A percentile compares a stretch with the other conserved stretches of the same genome.
phyloP scores from a whole-genome alignment of 208 protist species.

The Crithidia brevicula region DNA sequence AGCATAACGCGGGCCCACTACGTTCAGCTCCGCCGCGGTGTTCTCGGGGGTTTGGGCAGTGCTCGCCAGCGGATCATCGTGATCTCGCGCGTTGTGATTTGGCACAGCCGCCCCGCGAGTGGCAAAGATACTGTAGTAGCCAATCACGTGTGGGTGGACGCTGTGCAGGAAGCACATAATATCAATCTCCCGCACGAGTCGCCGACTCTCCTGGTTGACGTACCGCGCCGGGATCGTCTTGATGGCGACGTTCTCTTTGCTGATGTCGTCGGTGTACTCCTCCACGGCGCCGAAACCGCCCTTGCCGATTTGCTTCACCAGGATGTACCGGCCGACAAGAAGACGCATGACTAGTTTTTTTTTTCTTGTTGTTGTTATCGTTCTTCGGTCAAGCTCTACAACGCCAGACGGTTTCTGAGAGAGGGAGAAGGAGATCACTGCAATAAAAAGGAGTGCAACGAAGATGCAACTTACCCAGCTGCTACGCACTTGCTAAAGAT shows the following conservation, averaged over 20 bases:
- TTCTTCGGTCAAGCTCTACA: too few relatives aligned
- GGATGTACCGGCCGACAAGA: slow-evolving; percentile 79
- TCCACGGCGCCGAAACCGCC: slow-evolving; percentile 98
- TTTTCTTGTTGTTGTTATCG: background rate
- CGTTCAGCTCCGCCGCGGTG: slow-evolving; percentile 44
- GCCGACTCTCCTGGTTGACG: slow-evolving; percentile 92
- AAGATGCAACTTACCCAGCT: too few relatives aligned
- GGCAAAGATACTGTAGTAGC: slow-evolving; percentile 95
- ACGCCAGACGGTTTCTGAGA: too few relatives aligned
- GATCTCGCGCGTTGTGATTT: slow-evolving; percentile 23
- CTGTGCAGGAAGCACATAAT: slow-evolving; percentile 95
- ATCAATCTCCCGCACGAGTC: slow-evolving; percentile 95
- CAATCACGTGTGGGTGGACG: slow-evolving; percentile 94
- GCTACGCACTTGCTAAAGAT: too few relatives aligned
- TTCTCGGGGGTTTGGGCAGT: slow-evolving; percentile 27
- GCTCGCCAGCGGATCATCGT: slow-evolving; percentile 50
- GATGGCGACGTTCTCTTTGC: slow-evolving; percentile 79
- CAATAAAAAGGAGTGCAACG: slow-evolving; percentile 1
- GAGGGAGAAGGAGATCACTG: too few relatives aligned
- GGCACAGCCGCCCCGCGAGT: slow-evolving; percentile 59
- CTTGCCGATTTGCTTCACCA: slow-evolving; percentile 74
- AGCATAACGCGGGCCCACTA: slow-evolving; percentile 39
- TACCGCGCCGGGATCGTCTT: slow-evolving; percentile 89
- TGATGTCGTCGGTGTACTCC: slow-evolving; percentile 90
- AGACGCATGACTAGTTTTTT: slow-evolving; percentile 24